Base-by-base conservation (phyloP, 768 basidiomycete genomes). In the Kondoa subrosea region DNA sequence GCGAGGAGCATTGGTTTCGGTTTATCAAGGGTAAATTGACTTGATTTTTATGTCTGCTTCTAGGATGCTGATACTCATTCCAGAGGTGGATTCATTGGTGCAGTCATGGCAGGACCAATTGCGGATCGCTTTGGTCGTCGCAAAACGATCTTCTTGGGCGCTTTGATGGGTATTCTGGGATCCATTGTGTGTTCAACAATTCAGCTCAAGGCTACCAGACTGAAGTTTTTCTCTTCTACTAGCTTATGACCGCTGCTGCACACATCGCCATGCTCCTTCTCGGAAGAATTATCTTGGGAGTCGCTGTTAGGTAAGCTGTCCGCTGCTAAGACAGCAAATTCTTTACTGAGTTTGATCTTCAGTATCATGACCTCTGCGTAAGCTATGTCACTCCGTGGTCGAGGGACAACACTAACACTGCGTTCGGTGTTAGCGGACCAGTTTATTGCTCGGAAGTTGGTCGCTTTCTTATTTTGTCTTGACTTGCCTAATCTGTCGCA, bases 11-110 rank as follows among this genome's bases (percentile, higher is more conserved):
- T 17, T 61, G 8, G 59, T 61, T 27, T 61, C 59, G 12, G 59
- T 61, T 17, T 61, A 61, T 32, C 59, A 61, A 32, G 59, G 26
- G n/a, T n/a, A n/a, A n/a, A n/a, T n/a, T n/a, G n/a, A n/a, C n/a
- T n/a, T n/a, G n/a, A n/a, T n/a, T n/a, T n/a, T n/a, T n/a, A n/a
- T n/a, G n/a, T n/a, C n/a, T n/a, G n/a, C n/a, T n/a, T n/a, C n/a
- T n/a, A n/a, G n/a, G n/a, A n/a, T n/a, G n/a, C n/a, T n/a, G n/a
- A n/a, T n/a, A n/a, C n/a, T n/a, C n/a, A n/a, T n/a, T n/a, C n/a
- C n/a, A n/a, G n/a, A 8, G 59, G 59, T 27, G 59, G 59, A 27
- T 61, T 61, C 59, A 27, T 61, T n/a, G 59, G 59, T 61, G 59
- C 26, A 16, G 26, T 61, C 26, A 27, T 61, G 8, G 26, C 59